These are phyloP conservation scores for Geranium rotundifolium DNA, from an alignment of 345 rosid genomes.

Conservation along the genomic window DNA sequence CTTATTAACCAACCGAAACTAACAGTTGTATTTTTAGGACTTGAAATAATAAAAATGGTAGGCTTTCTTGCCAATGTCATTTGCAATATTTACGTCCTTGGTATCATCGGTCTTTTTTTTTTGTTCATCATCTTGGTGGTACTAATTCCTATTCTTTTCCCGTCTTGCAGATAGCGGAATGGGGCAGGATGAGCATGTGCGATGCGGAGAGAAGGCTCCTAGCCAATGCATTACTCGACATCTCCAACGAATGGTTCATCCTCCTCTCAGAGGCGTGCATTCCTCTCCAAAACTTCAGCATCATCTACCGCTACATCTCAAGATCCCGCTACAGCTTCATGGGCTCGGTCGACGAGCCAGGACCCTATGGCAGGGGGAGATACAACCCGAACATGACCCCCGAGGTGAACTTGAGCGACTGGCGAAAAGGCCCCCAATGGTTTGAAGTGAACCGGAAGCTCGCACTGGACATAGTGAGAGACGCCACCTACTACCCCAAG, in stretches of 20 bases:
- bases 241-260: slow-evolving; percentile 36
- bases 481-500: slow-evolving; percentile 26
- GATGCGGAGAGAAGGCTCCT: slow-evolving; percentile 38
- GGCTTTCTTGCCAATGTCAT: no score
- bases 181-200: slow-evolving; percentile 42
- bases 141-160: not conserved
- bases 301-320: slow-evolving; percentile 23
- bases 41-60: no score
- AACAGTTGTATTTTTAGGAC: no score
- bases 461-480: slow-evolving; percentile 17
- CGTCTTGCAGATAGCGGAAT: slow-evolving; percentile 25
- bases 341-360: slow-evolving; percentile 25
- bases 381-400: slow-evolving; percentile 27
- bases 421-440: slow-evolving; percentile 47
- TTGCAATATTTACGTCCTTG: no score
- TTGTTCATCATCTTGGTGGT: no score
- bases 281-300: slow-evolving; percentile 30
- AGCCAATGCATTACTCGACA: slow-evolving; percentile 34
- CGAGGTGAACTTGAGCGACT: slow-evolving; percentile 26
- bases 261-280: slow-evolving; percentile 35
- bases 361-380: slow-evolving; percentile 34
- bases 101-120: no score
- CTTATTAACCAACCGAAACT: no score
- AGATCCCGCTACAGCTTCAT: slow-evolving; percentile 30
- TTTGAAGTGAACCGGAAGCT: slow-evolving; percentile 28